These are phyloP conservation scores for Heteromeles arbutifolia DNA, from an alignment of 306 rosid species.

Conservation along the genomic window DNA sequence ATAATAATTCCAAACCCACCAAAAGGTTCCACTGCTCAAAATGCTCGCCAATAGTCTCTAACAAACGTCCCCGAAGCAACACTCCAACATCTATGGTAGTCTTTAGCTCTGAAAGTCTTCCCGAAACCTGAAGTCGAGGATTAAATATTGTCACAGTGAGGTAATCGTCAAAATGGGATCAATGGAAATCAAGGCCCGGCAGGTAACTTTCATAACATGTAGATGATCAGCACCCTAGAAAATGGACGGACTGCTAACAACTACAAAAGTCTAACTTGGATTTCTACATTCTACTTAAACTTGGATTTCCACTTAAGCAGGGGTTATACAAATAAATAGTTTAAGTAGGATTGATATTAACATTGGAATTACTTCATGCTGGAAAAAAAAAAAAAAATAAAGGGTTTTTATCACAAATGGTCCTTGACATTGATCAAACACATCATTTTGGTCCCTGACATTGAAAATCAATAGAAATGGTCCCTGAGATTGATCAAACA, in stretches of 20 bases:
- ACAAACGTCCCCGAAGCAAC: conserved; percentile 59
- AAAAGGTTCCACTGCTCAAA: conserved; percentile 75
- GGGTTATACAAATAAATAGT: neutral
- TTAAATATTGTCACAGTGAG: neutral
- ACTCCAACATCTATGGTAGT: conserved; percentile 76
- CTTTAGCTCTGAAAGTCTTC: conserved; percentile 70
- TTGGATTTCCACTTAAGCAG: neutral
- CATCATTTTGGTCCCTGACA: too few species aligned
- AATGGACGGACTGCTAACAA: neutral
- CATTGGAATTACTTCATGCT: neutral
- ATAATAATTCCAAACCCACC: conserved; percentile 39
- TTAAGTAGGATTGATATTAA: neutral
- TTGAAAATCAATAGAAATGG: too few species aligned
- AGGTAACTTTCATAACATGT: neutral
- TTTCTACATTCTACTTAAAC: neutral
- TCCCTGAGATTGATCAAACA: too few species aligned
- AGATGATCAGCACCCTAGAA: neutral
- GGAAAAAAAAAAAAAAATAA: neutral
- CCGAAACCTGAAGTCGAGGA: conserved; percentile 56
- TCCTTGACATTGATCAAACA: too few species aligned
- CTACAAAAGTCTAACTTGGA: neutral
- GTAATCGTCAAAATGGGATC: neutral
- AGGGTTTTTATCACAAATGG: too few species aligned
- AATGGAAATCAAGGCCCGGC: neutral
- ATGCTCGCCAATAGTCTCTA: conserved; percentile 61